Evolutionary conservation across 768 basidiomycete genomes (phyloP).

Genomic region (Paxillus involutus): DNA sequence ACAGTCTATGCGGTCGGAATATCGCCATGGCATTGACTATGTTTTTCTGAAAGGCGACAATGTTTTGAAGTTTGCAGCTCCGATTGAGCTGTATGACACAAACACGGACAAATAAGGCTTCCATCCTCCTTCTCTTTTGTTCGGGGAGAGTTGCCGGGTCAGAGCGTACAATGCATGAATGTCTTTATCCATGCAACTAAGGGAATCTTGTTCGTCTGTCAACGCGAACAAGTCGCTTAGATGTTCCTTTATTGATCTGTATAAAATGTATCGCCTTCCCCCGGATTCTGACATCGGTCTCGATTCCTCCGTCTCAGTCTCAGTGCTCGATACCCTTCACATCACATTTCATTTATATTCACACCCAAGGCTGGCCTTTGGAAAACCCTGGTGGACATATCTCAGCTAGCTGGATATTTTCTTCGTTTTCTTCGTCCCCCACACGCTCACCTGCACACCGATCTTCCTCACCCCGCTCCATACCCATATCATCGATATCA

Average conservation of each 20-base stretch:
- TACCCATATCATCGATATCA: constrained; percentile 3
- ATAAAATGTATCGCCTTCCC: constrained; percentile 13
- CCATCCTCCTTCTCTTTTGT: constrained; percentile 2
- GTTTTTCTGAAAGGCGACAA: constrained; percentile 1
- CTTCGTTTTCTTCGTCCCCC: neutral
- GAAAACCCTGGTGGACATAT: constrained; percentile 10
- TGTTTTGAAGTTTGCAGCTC: constrained; percentile 4
- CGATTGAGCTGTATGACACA: constrained; percentile 2
- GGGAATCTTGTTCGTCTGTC: constrained; percentile 1
- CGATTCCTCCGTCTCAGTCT: constrained; percentile 4
- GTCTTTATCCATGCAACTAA: constrained; percentile 7
- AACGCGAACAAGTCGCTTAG: constrained; percentile 5
- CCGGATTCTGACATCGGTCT: constrained; percentile 6
- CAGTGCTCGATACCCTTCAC: constrained; percentile 5
- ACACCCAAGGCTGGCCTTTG: constrained; percentile 22
- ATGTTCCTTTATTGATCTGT: constrained; percentile 1
- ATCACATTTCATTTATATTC: constrained; percentile 9
- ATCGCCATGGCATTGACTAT: neutral
- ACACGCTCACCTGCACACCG: neutral
- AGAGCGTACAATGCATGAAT: constrained; percentile 8
- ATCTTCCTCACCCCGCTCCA: neutral
- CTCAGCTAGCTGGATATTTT: constrained; percentile 15
- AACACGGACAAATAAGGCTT: constrained; percentile 7
- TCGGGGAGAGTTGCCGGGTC: neutral
- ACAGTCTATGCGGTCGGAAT: neutral